Evolutionary conservation across 108 stramenopile species (phyloP).

Genomic region (Thalassiosira profunda): DNA sequence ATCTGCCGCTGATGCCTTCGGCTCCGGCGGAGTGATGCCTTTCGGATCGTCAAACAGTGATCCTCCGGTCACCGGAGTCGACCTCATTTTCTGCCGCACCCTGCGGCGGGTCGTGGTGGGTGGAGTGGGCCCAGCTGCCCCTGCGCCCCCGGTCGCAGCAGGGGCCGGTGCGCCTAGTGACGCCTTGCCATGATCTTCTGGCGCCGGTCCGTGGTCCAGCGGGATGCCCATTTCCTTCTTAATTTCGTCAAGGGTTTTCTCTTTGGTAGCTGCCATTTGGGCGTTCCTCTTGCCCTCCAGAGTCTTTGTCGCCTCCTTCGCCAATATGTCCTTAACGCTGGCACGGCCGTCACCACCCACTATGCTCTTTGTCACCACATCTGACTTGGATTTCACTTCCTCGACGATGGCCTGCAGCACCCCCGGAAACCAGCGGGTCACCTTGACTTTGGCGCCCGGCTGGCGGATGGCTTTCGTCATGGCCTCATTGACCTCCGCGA

Average conservation of each 20-base stretch:
- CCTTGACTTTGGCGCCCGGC: constrained; percentile 66
- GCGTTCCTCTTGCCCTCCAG: constrained; percentile 57
- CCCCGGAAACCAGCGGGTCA: constrained; percentile 82
- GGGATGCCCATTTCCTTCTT: constrained; percentile 47
- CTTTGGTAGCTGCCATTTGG: constrained; percentile 55
- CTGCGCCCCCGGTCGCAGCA: no score
- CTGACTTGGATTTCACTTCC: constrained; percentile 53
- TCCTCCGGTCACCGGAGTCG: constrained; percentile 27
- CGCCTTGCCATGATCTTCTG: not conserved
- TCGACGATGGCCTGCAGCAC: constrained; percentile 73
- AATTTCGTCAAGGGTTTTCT: constrained; percentile 69
- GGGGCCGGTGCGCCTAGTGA: not conserved
- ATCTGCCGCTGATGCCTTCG: constrained; percentile 5
- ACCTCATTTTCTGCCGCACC: constrained; percentile 36
- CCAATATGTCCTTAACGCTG: constrained; percentile 49
- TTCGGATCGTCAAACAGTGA: constrained; percentile 32
- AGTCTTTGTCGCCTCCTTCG: constrained; percentile 51
- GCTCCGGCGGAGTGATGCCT: constrained; percentile 12
- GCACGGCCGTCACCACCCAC: no score
- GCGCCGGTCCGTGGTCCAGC: constrained; percentile 10
- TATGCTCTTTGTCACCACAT: not conserved
- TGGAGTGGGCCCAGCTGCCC: no score
- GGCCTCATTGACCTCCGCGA: constrained; percentile 43
- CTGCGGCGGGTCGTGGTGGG: constrained; percentile 29
- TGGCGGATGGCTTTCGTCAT: constrained; percentile 54